Base-by-base conservation (phyloP, 2,329 filamentous ascomycete species). In the Neonectria punicea region DNA sequence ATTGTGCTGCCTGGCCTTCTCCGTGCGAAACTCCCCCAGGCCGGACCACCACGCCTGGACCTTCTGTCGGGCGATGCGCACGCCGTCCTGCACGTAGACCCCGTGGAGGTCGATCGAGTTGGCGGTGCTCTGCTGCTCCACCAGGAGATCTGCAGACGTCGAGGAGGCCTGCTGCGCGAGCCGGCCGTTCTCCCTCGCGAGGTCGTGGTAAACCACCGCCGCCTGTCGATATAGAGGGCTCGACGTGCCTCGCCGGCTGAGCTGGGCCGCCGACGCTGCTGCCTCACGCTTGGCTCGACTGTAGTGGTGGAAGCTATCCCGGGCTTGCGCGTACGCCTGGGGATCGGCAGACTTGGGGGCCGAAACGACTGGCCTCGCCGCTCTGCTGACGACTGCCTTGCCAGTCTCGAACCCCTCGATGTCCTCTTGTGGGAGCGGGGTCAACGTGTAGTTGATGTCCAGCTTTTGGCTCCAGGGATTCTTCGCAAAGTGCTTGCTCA, bases 51-150 rank as follows among this genome's bases (percentile, higher is more conserved):
- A 98, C 10, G 76, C 77, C 68, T 86, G 84, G 0, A 92, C 90
- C 41, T 85, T 86, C 51, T 89, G 85, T 32, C 87, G 85, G 1
- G 92, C 90, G 68, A 98, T 97, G 3, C 92, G 85, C 32, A 94
- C 89, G 1, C 92, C 95, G 76, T 97, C 92, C 53, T 89, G 84
- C 1, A 98, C 94, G 49, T 86, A 89, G 5, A 97, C 89, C 6
- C 93, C 93, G 77, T 98, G 95, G 28, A 98, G 82, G 77, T 98
- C 95, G 8, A 97, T 83, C 20, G 85, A 81, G 1, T 79, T 83
- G 1, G 77, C 65, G 0, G 84, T 85, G 55, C 92, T 94, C 74
- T 94, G 91, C 10, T 80, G 76, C 11, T 89, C 84, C 1, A 95
- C 94, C 4, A 91, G 83, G 0, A 86, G 79, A 72, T 96, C 91